Evolutionary conservation across 768 basidiomycete species (phyloP).

Genomic region (Mycena olivaceomarginata): DNA sequence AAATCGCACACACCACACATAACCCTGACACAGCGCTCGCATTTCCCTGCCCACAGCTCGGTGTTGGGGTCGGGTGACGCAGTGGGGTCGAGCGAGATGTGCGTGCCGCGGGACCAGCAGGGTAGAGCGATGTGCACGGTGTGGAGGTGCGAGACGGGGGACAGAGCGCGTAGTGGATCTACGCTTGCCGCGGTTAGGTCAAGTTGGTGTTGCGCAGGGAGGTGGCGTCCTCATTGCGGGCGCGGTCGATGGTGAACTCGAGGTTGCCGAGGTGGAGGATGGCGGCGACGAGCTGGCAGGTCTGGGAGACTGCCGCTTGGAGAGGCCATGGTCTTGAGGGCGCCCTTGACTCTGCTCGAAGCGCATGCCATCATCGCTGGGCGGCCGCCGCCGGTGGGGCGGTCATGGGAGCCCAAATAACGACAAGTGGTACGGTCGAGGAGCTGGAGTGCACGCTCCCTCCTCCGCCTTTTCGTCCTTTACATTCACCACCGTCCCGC

Average conservation of each 20-base stretch:
- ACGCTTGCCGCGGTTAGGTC: too few species aligned
- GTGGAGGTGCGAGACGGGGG: too few species aligned
- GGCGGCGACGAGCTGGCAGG: conserved; percentile 95
- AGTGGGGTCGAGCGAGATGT: too few species aligned
- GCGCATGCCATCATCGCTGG: conserved; percentile 88
- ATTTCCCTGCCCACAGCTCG: too few species aligned
- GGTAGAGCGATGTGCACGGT: too few species aligned
- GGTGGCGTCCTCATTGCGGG: conserved; percentile 93
- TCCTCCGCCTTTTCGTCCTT: conserved; percentile 50
- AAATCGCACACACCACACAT: too few species aligned
- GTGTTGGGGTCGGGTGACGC: too few species aligned
- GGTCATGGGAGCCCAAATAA: conserved; percentile 87
- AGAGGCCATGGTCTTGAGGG: conserved; percentile 94
- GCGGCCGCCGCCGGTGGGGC: conserved; percentile 64
- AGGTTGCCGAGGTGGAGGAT: conserved; percentile 98
- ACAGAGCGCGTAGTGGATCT: too few species aligned
- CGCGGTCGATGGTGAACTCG: conserved; percentile 90
- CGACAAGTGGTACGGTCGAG: conserved; percentile 88
- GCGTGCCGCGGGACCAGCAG: too few species aligned
- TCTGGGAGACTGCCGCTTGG: conserved; percentile 95
- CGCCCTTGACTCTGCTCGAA: conserved; percentile 81
- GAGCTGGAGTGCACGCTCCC: conserved; percentile 86
- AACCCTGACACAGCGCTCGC: too few species aligned
- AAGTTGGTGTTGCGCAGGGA: conserved; percentile 92
- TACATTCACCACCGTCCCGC: conserved; percentile 66